phyloP scores from a whole-genome alignment of 2,329 filamentous ascomycete genomes.

The Neopestalotiopsis sp. region DNA sequence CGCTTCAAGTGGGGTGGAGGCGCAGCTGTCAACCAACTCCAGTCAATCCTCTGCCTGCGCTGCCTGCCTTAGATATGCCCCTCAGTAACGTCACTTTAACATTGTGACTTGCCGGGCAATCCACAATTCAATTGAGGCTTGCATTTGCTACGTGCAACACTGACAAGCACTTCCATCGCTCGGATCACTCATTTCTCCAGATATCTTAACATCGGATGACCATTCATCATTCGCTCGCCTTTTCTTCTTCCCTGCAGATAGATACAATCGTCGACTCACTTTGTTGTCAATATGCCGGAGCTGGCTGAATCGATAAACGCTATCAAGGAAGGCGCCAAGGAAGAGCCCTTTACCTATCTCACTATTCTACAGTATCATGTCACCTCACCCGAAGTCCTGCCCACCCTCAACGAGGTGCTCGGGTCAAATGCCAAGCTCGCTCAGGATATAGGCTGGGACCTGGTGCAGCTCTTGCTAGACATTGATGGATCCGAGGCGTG shows the following conservation, averaged over 20 bases:
- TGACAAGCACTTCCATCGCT: neutral
- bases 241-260: neutral
- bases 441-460: slow-evolving; percentile 82
- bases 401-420: slow-evolving; percentile 70
- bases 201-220: neutral
- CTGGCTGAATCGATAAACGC: slow-evolving; percentile 34
- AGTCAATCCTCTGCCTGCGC: neutral
- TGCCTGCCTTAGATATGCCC: neutral
- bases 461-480: slow-evolving; percentile 75
- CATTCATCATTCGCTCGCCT: neutral
- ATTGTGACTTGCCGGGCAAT: neutral
- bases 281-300: slow-evolving; percentile 13
- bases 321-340: slow-evolving; percentile 36
- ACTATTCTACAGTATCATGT: slow-evolving; percentile 79
- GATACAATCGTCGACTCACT: neutral
- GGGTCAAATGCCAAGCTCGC: slow-evolving; percentile 69
- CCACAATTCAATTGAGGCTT: neutral
- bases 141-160: neutral
- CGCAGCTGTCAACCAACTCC: neutral
- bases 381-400: slow-evolving; percentile 65
- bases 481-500: slow-evolving; percentile 72
- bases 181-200: neutral
- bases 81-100: slow-evolving; percentile 15
- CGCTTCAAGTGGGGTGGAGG: slow-evolving; percentile 11
- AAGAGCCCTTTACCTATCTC: slow-evolving; percentile 76